Evolutionary conservation across 2,329 filamentous ascomycete genomes (phyloP).

Genomic region (Fusarium equiseti): DNA sequence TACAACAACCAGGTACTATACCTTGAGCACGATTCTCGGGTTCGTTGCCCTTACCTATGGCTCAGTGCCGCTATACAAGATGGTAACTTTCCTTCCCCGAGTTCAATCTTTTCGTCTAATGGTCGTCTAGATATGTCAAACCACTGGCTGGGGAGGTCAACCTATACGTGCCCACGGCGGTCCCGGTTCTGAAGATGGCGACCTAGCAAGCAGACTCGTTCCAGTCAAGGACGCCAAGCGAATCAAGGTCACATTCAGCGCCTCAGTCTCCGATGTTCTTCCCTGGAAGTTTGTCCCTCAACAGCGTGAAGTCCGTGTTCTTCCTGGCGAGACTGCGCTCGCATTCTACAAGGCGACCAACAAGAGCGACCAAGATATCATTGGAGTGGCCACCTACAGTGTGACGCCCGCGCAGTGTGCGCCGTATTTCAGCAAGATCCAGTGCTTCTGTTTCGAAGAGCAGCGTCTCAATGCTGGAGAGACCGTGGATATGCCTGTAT

Average conservation of each 20-base stretch:
- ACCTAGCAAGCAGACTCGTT: constrained; percentile 80
- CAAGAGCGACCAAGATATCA: constrained; percentile 89
- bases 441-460: constrained; percentile 99
- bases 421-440: constrained; percentile 99
- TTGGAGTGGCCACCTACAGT: constrained; percentile 97
- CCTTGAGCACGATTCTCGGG: constrained; percentile 80
- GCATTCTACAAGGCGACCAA: constrained; percentile 99
- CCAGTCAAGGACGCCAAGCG: constrained; percentile 86
- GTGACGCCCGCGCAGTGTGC: constrained; percentile 96
- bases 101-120: background rate
- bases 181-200: constrained; percentile 62
- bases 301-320: constrained; percentile 93
- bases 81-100: constrained; percentile 64
- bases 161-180: constrained; percentile 82
- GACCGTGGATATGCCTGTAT: constrained; percentile 99
- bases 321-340: constrained; percentile 95
- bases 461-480: constrained; percentile 94
- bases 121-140: constrained; percentile 76
- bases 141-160: constrained; percentile 92
- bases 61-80: constrained; percentile 88
- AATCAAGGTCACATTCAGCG: constrained; percentile 95
- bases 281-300: constrained; percentile 98
- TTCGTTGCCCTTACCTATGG: constrained; percentile 86
- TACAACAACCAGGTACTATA: constrained; percentile 71
- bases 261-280: constrained; percentile 92